Base-by-base conservation (phyloP, 148 eudicot genomes). In the Heliosperma pusillum region DNA sequence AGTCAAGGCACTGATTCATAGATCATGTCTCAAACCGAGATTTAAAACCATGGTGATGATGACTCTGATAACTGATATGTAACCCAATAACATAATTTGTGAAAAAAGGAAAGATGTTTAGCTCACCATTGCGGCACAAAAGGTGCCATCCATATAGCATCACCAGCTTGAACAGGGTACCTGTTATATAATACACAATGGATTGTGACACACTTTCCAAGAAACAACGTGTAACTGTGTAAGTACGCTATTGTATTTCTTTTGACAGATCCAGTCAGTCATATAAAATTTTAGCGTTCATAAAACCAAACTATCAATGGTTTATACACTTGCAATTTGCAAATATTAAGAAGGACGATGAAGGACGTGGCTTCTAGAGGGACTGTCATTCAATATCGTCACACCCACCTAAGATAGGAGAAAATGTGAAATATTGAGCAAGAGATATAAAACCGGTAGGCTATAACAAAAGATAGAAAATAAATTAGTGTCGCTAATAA, bases 121-220 rank as follows among this genome's bases (percentile, higher is more conserved):
- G 77, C 93, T 77, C 77, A 95, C 99, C 99, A 95, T 73, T 95
- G 99, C 53, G 99, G 96, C 77, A 95, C 97, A 88, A 95, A 95
- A 19, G 99, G 99, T 6, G 99, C 97, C 99, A 95, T 95, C 97
- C 97, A 95, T 73, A 95, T 90, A 40, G 90, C 89, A 82, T 95
- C 99, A 33, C 99, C 99, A 30, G 96, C 83, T 87, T 92, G 90
- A 80, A 95, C 87, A 60, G 99, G 99, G 77, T 95, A 92, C 98
- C 98, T 94, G 44, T 80, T 25, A 72, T 76, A 81, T 29, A 33
- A 76, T 29, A 71, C 21, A 65, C 42, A 70, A 16, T 10, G 65
- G 20, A 68, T 24, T 53, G 58, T 69, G 40, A 71, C 33, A 58
- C 27, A 66, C 29, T 59, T 77, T 36, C 30, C 13, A 40, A 52